A percentile compares a stretch with the other conserved stretches of the same genome.
These are phyloP conservation scores for Bipolaris victoriae DNA, from an alignment of 2,329 filamentous ascomycete species.

Conservation along the genomic window DNA sequence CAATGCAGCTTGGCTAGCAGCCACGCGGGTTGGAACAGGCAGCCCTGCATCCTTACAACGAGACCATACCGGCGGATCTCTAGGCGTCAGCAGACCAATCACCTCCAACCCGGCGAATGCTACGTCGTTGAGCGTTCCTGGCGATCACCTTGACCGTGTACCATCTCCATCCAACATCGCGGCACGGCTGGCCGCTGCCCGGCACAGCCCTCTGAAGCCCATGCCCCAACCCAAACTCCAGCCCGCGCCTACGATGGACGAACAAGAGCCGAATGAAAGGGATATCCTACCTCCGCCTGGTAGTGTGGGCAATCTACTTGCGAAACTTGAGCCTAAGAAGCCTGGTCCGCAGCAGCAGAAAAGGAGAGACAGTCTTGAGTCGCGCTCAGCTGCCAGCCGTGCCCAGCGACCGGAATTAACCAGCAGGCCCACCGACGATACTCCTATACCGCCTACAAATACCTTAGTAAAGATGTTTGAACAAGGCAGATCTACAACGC, in stretches of 20 bases:
- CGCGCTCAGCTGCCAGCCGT: slow-evolving; percentile 22
- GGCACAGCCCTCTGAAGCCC: slow-evolving; percentile 58
- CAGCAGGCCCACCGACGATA: slow-evolving; percentile 58
- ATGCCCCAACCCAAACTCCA: slow-evolving; percentile 15
- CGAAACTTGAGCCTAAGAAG: slow-evolving; percentile 36
- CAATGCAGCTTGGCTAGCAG: slow-evolving; percentile 55
- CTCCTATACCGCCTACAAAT: slow-evolving; percentile 66
- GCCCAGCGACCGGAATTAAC: slow-evolving; percentile 2
- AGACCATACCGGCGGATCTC: slow-evolving; percentile 43
- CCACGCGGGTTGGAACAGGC: slow-evolving; percentile 50
- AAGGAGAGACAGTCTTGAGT: slow-evolving; percentile 25
- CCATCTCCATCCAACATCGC: slow-evolving; percentile 68
- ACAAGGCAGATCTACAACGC: slow-evolving; percentile 47
- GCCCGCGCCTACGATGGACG: slow-evolving; percentile 22
- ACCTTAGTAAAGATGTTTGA: slow-evolving; percentile 75
- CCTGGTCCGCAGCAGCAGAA: slow-evolving; percentile 21
- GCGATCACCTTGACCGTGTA: slow-evolving; percentile 32
- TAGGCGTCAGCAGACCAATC: slow-evolving; percentile 31
- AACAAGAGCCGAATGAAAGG: slow-evolving; percentile 32
- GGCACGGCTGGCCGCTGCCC: slow-evolving; percentile 66
- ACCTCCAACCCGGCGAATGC: slow-evolving; percentile 40
- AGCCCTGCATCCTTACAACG: slow-evolving; percentile 31
- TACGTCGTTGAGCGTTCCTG: slow-evolving; percentile 39
- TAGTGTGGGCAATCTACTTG: slow-evolving; percentile 43
- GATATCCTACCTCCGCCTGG: slow-evolving; percentile 42